Conservation (phyloP, 495 filamentous ascomycete species). For the Penicillium desertorum region DNA sequence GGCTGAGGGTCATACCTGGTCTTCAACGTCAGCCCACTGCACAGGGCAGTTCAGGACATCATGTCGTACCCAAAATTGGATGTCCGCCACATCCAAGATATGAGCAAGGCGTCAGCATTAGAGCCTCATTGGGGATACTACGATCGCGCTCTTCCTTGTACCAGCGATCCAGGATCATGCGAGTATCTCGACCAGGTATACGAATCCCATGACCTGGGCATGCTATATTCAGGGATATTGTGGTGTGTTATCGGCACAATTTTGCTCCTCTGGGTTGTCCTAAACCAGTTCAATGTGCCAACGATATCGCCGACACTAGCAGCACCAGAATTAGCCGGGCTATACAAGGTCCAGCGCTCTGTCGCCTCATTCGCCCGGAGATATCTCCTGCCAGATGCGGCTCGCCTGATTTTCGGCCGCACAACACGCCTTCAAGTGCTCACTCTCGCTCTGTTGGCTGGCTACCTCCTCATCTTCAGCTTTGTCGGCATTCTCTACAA, state of each 20-base stretch:
- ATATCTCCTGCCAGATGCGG: slow-evolving; percentile 42
- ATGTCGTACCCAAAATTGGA: slow-evolving; percentile 15
- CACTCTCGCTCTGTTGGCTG: slow-evolving; percentile 47
- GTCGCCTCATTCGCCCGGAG: slow-evolving; percentile 20
- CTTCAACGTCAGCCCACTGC: not conserved
- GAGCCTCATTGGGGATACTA: slow-evolving; percentile 64
- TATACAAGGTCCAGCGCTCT: slow-evolving; percentile 16
- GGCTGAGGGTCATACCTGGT: not conserved
- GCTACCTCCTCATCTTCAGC: slow-evolving; percentile 60
- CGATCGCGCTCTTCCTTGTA: slow-evolving; percentile 55
- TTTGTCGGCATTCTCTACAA: slow-evolving; percentile 61
- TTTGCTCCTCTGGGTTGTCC: slow-evolving; percentile 47
- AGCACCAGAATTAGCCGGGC: slow-evolving; percentile 3
- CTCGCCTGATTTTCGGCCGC: slow-evolving; percentile 36
- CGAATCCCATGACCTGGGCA: slow-evolving; percentile 54
- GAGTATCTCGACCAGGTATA: slow-evolving; percentile 64
- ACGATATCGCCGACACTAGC: slow-evolving; percentile 3
- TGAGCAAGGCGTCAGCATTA: slow-evolving; percentile 35
- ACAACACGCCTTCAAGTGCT: slow-evolving; percentile 49
- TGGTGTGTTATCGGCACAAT: slow-evolving; percentile 57
- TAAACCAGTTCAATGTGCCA: slow-evolving; percentile 14
- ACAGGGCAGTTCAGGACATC: not conserved
- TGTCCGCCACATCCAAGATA: slow-evolving; percentile 41
- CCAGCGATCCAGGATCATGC: slow-evolving; percentile 59
- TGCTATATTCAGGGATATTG: slow-evolving; percentile 61